Evolutionary conservation across 257 asterid species (phyloP).

Genomic region (Rehmannia glutinosa): DNA sequence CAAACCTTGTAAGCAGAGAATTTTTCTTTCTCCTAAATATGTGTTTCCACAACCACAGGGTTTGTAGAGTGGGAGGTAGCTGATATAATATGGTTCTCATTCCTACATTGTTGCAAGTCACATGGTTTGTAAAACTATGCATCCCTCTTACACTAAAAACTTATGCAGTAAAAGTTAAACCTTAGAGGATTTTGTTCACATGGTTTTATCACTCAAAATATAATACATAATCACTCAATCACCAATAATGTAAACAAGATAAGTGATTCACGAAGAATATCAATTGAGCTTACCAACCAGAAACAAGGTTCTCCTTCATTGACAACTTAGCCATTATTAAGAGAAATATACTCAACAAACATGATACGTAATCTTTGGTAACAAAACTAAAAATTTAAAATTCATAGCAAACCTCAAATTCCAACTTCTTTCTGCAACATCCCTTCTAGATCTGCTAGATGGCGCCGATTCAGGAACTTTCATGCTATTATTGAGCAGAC

Average conservation of each 20-base stretch:
- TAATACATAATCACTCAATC: neutral
- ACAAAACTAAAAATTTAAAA: constrained; percentile 10
- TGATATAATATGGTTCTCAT: neutral
- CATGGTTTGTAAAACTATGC: neutral
- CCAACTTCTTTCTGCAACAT: constrained; percentile 71
- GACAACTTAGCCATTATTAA: neutral
- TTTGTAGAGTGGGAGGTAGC: neutral
- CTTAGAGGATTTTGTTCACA: neutral
- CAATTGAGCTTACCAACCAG: neutral
- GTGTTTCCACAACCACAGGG: neutral
- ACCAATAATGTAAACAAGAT: neutral
- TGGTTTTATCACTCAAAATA: neutral
- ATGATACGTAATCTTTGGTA: neutral
- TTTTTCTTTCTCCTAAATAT: neutral
- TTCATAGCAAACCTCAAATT: constrained; percentile 60
- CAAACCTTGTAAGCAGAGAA: neutral
- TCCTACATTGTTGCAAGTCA: neutral
- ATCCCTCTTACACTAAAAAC: neutral
- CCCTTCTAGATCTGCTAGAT: constrained; percentile 60
- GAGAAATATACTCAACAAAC: constrained; percentile 1
- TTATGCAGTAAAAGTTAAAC: neutral
- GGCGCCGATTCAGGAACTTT: constrained; percentile 50
- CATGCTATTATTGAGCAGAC: constrained; percentile 17
- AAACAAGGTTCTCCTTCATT: neutral
- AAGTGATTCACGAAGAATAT: neutral